A percentile compares a stretch with the other conserved stretches of the same genome.
phyloP scores from a whole-genome alignment of 1,284 basidiomycete species.

The Schizophyllum commune region DNA sequence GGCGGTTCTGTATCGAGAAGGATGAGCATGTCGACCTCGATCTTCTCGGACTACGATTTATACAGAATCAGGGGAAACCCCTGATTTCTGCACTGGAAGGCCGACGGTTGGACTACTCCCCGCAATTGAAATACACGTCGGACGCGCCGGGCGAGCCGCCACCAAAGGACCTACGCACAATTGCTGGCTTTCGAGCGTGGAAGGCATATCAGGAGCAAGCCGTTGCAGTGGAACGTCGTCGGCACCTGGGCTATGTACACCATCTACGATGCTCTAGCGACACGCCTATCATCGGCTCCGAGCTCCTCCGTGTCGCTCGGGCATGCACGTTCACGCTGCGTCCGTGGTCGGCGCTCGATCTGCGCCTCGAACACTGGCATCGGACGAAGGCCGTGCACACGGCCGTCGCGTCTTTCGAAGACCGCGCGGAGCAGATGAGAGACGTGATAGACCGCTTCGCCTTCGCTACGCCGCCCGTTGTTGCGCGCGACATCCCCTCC shows the following conservation, averaged over 20 bases:
- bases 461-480: conserved; percentile 76
- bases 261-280: conserved; percentile 56
- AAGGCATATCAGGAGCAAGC: conserved; percentile 48
- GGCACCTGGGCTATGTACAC: conserved; percentile 72
- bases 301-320: conserved; percentile 42
- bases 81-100: conserved; percentile 47
- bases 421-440: conserved; percentile 52
- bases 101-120: conserved; percentile 60
- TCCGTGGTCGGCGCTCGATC: conserved; percentile 45
- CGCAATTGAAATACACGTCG: conserved; percentile 51
- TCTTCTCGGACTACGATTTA: conserved; percentile 59
- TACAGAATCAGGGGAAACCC: conserved; percentile 44
- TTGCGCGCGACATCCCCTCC: conserved; percentile 69
- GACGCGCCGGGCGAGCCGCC: conserved; percentile 53
- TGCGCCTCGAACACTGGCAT: conserved; percentile 32
- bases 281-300: conserved; percentile 58
- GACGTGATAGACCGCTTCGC: conserved; percentile 67
- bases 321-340: conserved; percentile 40
- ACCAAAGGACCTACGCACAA: conserved; percentile 67
- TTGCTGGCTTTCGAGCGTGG: conserved; percentile 64
- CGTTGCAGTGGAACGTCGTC: conserved; percentile 54
- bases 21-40: conserved; percentile 53
- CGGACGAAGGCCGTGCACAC: conserved; percentile 32
- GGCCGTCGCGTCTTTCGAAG: conserved; percentile 57
- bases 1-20: conserved; percentile 47